Evolutionary conservation across 176 grass and related monocot species (phyloP).

Genomic region (Carex parvula): DNA sequence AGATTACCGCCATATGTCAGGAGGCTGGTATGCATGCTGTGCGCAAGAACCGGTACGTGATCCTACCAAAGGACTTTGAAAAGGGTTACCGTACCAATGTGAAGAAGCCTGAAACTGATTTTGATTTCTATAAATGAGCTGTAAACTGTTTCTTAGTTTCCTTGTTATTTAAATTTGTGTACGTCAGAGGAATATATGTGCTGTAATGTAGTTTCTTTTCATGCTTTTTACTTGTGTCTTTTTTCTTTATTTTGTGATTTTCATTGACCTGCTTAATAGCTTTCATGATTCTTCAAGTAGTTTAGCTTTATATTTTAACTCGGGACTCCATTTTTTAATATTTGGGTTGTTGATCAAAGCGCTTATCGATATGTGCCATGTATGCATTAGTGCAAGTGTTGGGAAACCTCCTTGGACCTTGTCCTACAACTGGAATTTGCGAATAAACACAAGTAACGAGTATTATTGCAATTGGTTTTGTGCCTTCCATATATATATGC

Average conservation of each 20-base stretch:
- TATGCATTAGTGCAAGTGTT: neutral
- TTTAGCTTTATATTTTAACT: neutral
- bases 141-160: conserved; percentile 1
- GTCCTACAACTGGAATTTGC: too few species aligned
- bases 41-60: conserved; percentile 91
- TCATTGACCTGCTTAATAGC: neutral
- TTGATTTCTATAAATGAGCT: conserved; percentile 95
- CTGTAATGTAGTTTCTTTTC: conserved; percentile 18
- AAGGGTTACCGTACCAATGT: conserved; percentile 95
- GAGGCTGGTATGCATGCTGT: conserved; percentile 99
- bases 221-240: neutral
- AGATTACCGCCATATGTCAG: conserved; percentile 93
- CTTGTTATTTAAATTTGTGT: neutral
- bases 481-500: neutral
- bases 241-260: neutral
- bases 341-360: neutral
- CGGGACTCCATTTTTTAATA: too few species aligned
- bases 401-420: neutral
- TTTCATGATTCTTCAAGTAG: neutral
- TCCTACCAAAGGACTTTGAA: conserved; percentile 96
- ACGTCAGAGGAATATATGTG: neutral
- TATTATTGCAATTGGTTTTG: neutral
- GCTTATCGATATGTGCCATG: neutral
- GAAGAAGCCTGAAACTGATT: conserved; percentile 92
- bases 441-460: neutral